Evolutionary conservation across 2,329 filamentous ascomycete species (phyloP), one percentile per base, ranked within the genome.

Genomic region (Penicillium griseofulvum): DNA sequence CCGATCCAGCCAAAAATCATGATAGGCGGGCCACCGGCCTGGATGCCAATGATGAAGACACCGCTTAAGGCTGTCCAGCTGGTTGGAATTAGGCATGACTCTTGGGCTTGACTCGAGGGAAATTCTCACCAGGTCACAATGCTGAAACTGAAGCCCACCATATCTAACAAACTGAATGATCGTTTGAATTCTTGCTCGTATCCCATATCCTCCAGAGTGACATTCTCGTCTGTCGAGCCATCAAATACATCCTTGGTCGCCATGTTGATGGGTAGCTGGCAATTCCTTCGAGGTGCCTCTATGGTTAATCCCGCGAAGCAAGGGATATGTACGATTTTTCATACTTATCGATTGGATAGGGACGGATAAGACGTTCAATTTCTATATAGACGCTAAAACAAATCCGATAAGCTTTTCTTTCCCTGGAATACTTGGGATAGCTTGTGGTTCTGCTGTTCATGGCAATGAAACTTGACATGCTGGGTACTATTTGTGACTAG

Each of bases 1-100:
- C 74, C 78, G n/a, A 83, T 62, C 80, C 80, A 83, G 19, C 77
- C 77, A 72, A 78, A 83, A 28, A 83, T 75, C 76, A 83, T 83
- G 37, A 83, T 79, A 0, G 81, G 79, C 8, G 81, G 80, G 1
- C 81, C 81, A 28, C 81, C 81, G 48, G 79, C 75, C 57, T 76
- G 74, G 4, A 82, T 77, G 10, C 80, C 81, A 24, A 83, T 75
- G 48, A 81, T 80, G 38, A 84, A 73, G 0, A 81, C 78, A 16
- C 81, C 81, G 28, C 76, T 76, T 2, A 83, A 67, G 1, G 81
- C 81, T 39, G 77, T 80, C 81, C 81, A 84, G 59, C 74, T 75
- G 46, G 36, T 24, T 2, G 1, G 12, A 3, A 11, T 33, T 28
- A 45, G 29, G 24, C 6, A 34, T 17, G 43, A 17, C 3, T 22